These are phyloP conservation scores for Colletotrichum shisoi DNA, from an alignment of 2,329 filamentous ascomycete species.

Conservation along the genomic window DNA sequence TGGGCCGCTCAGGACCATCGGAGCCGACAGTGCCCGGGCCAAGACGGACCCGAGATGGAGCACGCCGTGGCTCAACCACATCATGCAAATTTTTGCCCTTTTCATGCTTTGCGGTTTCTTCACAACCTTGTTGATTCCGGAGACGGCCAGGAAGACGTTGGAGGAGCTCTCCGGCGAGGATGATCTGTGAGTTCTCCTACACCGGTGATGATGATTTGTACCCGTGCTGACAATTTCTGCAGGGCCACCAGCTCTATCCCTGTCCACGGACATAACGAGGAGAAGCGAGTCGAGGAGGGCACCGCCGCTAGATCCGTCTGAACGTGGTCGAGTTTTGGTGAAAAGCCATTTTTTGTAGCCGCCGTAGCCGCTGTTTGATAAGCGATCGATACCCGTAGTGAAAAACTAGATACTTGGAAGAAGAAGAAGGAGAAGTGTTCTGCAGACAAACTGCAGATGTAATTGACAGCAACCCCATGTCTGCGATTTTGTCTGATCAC, in stretches of 20 bases:
- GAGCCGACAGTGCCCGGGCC: constrained; percentile 56
- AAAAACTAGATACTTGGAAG: background rate
- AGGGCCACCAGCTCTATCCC: constrained; percentile 30
- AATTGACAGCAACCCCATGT: constrained; percentile 9
- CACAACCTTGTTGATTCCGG: constrained; percentile 58
- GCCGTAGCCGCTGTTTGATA: background rate
- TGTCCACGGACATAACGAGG: constrained; percentile 30
- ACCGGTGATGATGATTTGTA: no score
- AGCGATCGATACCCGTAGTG: constrained; percentile 29
- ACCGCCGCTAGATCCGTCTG: constrained; percentile 22
- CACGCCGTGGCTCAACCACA: constrained; percentile 39
- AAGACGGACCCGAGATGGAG: constrained; percentile 37
- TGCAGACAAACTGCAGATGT: constrained; percentile 20
- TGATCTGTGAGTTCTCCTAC: constrained; percentile 31
- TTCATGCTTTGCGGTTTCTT: constrained; percentile 57
- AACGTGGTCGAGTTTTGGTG: background rate
- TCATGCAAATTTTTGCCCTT: constrained; percentile 50
- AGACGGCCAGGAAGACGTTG: constrained; percentile 53
- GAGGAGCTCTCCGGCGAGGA: constrained; percentile 59
- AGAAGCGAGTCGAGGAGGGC: constrained; percentile 37
- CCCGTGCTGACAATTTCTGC: background rate
- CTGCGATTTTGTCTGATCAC: background rate
- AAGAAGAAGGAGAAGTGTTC: background rate
- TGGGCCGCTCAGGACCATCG: constrained; percentile 53
- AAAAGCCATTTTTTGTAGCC: constrained; percentile 4